Evolutionary conservation across 129 eudicot genomes (phyloP).

Genomic region (Helianthus tuberosus): DNA sequence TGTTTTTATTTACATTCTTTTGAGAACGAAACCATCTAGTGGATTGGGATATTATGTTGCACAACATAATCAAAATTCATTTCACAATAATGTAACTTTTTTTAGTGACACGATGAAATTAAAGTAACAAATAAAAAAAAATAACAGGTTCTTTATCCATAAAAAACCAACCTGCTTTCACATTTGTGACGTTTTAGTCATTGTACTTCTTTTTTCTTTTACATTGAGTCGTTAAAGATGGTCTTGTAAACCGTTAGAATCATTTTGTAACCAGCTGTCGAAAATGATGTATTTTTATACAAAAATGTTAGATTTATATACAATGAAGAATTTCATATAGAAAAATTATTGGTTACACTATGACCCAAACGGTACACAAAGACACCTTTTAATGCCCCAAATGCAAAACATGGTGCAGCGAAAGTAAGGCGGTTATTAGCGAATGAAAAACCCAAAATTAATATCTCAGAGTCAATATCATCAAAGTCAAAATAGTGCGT

Average conservation of each 20-base stretch:
- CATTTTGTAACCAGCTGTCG: background rate
- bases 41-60: background rate
- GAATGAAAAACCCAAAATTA: background rate
- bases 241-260: background rate
- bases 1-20: background rate
- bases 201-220: background rate
- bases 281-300: background rate
- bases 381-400: background rate
- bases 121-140: background rate
- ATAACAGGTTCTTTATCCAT: background rate
- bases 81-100: background rate
- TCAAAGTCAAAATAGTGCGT: background rate
- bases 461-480: background rate
- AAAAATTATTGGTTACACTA: background rate
- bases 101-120: background rate
- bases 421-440: background rate
- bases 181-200: background rate
- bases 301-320: background rate
- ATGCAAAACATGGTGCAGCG: background rate
- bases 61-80: constrained; percentile 3
- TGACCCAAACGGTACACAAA: background rate
- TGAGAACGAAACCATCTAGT: background rate
- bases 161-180: background rate
- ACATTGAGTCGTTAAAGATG: background rate
- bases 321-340: background rate